Conservation (phyloP, 106 monocot species). For the Allium sativum region DNA sequence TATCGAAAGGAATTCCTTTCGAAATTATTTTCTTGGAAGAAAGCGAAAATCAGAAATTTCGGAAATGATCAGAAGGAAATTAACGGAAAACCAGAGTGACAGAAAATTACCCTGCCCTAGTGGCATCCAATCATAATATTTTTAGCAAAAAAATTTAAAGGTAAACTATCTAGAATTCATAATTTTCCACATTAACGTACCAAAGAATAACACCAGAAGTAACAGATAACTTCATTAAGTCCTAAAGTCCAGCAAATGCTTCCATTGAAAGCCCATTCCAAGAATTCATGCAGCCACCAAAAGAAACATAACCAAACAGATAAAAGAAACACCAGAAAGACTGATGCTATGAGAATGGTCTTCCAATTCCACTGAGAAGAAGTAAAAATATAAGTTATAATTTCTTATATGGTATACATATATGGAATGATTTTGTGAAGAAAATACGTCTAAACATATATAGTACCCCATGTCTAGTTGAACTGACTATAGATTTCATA, state of each 20-base stretch:
- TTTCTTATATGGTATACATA: neutral
- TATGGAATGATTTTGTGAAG: neutral
- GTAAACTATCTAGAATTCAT: neutral
- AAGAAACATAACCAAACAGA: slow-evolving; percentile 23
- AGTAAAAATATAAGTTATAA: neutral
- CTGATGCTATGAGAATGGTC: slow-evolving; percentile 44
- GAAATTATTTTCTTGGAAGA: no score
- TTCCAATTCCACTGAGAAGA: slow-evolving; percentile 77
- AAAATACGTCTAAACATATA: neutral
- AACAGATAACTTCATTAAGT: slow-evolving; percentile 37
- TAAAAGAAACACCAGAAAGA: slow-evolving; percentile 54
- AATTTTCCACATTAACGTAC: slow-evolving; percentile 5
- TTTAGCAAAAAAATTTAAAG: neutral
- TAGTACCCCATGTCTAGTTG: slow-evolving; percentile 37
- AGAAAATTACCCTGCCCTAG: slow-evolving; percentile 69
- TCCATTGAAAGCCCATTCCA: slow-evolving; percentile 50
- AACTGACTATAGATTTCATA: slow-evolving; percentile 32
- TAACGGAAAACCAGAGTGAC: no score
- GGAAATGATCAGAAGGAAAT: no score
- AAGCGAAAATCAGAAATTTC: no score
- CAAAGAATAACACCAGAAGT: slow-evolving; percentile 57
- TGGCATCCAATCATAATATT: neutral
- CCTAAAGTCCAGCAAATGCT: slow-evolving; percentile 45
- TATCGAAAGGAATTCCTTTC: no score
- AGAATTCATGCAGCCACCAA: slow-evolving; percentile 29